phyloP scores from a whole-genome alignment of 139 green algal genomes.

The Tetraselmis chui region DNA sequence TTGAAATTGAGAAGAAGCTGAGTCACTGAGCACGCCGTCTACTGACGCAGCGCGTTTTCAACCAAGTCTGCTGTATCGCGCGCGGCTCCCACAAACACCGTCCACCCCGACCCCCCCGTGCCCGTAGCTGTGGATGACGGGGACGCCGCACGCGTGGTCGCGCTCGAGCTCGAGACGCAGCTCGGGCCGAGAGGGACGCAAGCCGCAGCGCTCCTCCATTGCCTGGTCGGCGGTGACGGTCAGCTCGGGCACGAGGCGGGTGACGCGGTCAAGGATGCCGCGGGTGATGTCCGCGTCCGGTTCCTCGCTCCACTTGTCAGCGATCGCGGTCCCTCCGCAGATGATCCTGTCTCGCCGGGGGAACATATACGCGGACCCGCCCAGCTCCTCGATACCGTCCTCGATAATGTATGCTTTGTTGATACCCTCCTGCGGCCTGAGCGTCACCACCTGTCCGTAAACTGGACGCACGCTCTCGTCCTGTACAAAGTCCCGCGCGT shows the following conservation, averaged over 20 bases:
- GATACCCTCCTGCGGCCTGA: neutral
- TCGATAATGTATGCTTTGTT: neutral
- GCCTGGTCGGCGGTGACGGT: neutral
- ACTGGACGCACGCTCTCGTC: neutral
- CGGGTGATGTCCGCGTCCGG: neutral
- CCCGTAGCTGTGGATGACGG: neutral
- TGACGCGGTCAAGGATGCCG: neutral
- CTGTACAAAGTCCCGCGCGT: neutral
- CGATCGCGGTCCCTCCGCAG: neutral
- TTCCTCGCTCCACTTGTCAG: neutral
- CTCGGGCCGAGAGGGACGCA: neutral
- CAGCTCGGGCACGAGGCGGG: neutral
- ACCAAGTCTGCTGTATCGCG: neutral
- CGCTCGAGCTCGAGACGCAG: neutral
- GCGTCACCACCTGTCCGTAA: neutral
- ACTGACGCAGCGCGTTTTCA: neutral
- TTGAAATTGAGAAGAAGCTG: too few species aligned
- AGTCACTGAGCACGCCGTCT: too few species aligned
- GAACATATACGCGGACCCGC: neutral
- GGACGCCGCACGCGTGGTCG: neutral
- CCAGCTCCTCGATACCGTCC: neutral
- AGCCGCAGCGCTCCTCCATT: neutral
- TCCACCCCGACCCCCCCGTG: neutral
- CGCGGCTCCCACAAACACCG: neutral
- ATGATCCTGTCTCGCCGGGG: neutral